These are phyloP conservation scores for Hypoxylon crocopeplum DNA, from an alignment of 495 filamentous ascomycete genomes.

Conservation along the genomic window DNA sequence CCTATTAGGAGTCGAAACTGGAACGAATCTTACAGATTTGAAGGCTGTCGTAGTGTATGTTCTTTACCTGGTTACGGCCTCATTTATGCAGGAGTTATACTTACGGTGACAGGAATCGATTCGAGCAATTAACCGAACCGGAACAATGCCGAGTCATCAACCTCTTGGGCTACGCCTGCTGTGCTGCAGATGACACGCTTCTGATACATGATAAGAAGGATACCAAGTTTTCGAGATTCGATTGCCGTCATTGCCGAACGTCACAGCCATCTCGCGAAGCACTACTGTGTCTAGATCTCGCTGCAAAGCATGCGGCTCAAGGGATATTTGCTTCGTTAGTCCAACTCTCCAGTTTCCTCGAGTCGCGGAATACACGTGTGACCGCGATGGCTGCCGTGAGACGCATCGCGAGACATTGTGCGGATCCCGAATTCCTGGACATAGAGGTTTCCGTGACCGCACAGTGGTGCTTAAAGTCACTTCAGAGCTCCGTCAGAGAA, in stretches of 20 bases:
- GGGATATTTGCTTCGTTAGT: constrained; percentile 63
- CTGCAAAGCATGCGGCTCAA: constrained; percentile 45
- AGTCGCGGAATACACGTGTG: constrained; percentile 68
- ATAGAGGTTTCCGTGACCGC: constrained; percentile 70
- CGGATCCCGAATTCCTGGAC: constrained; percentile 62
- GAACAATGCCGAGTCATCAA: constrained; percentile 45
- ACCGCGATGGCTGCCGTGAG: constrained; percentile 74
- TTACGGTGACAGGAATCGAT: constrained; percentile 36
- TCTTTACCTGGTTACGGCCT: background rate
- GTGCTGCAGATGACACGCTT: constrained; percentile 46
- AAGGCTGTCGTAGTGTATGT: constrained; percentile 41
- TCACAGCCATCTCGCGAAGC: background rate
- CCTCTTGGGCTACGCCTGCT: constrained; percentile 44
- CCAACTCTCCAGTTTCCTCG: constrained; percentile 62
- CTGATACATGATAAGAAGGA: constrained; percentile 6
- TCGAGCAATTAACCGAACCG: constrained; percentile 36
- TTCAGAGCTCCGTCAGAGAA: constrained; percentile 84
- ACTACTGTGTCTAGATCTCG: constrained; percentile 1
- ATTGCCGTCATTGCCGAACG: constrained; percentile 26
- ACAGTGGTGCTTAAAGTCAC: constrained; percentile 79
- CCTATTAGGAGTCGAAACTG: constrained; percentile 29
- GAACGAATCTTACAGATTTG: constrained; percentile 19
- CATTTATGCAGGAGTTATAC: constrained; percentile 3
- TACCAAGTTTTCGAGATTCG: constrained; percentile 3
- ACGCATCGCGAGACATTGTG: constrained; percentile 69